Evolutionary conservation across 306 rosid genomes (phyloP).

Genomic region (Lupinus albus): DNA sequence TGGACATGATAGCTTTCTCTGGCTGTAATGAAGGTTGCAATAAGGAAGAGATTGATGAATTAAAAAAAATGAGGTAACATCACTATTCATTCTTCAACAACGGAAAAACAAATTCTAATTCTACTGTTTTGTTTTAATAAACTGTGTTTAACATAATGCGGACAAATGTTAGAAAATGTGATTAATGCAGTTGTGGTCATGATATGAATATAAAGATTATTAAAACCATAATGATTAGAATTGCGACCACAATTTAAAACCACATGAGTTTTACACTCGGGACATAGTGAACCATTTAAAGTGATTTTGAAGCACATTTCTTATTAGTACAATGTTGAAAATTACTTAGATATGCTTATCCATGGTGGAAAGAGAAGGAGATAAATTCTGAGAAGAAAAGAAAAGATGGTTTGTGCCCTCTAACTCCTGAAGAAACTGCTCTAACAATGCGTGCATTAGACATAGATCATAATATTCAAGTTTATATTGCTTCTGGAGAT

Average conservation of each 20-base stretch:
- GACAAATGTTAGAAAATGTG: no score
- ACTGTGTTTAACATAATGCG: no score
- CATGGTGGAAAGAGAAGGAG: slow-evolving; percentile 81
- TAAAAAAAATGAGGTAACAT: slow-evolving; percentile 67
- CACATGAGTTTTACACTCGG: background rate
- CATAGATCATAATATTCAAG: slow-evolving; percentile 61
- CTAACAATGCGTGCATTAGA: slow-evolving; percentile 61
- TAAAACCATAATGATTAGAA: no score
- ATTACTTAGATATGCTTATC: slow-evolving; percentile 60
- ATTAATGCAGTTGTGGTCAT: no score
- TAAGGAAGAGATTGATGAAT: slow-evolving; percentile 55
- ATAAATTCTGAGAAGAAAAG: slow-evolving; percentile 71
- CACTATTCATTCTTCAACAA: background rate
- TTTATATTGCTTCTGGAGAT: slow-evolving; percentile 78
- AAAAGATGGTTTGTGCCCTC: slow-evolving; percentile 67
- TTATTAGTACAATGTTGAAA: background rate
- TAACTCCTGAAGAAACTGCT: slow-evolving; percentile 80
- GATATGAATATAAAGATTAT: no score
- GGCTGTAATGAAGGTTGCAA: slow-evolving; percentile 81
- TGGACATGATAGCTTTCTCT: slow-evolving; percentile 88
- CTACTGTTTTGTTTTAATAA: background rate
- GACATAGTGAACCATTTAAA: background rate
- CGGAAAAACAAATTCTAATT: background rate
- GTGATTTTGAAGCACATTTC: background rate
- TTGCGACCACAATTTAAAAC: no score